Evolutionary conservation across 208 protist genomes (phyloP), one percentile per base, ranked within the genome.

Genomic region (Tritrichomonas foetus): DNA sequence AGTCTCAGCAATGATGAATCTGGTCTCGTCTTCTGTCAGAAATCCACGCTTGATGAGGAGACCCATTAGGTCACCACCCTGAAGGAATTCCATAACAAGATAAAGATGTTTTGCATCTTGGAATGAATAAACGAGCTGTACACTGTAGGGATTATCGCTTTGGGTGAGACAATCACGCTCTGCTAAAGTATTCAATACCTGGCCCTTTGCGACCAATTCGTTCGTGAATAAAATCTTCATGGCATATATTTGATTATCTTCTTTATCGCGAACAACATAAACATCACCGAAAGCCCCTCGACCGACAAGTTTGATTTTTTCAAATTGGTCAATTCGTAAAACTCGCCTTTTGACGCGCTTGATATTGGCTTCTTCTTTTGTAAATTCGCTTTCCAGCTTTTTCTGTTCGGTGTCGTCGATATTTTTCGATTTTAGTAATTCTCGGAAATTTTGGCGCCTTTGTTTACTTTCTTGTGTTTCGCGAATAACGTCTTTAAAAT

Each of bases 71-170:
- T 97, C 96, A 57, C 96, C 96, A 49, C 96, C 96, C 39, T 93
- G 95, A 39, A 97, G 41, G 93, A 96, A 97, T 66, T 97, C 96
- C 96, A 97, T 97, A 16, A 97, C 92, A 13, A 97, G 92, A 80
- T 97, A 97, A 0, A 97, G 72, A 69, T 96, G 95, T 27, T 96
- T 55, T 0, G 72, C 92, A 78, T 97, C 96, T 93, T 95, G 96
- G 66, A 97, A 97, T 16, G 95, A 96, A 66, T 96, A 96, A 57
- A 95, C 93, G 0, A 97, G 69, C 55, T 95, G 94, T 3, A 97
- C 96, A 1, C 97, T 92, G 93, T 95, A 96, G 33, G 92, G 75
- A 92, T 94, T 95, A 41, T 95, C 80, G 64, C 74, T 93, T 33
- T 82, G 41, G 5, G 94, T 93, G 33, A 96, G 64, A 20, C 96